These are phyloP conservation scores for Kregervanrija delftensis DNA, from an alignment of 805 yeast genomes.

Conservation along the genomic window DNA sequence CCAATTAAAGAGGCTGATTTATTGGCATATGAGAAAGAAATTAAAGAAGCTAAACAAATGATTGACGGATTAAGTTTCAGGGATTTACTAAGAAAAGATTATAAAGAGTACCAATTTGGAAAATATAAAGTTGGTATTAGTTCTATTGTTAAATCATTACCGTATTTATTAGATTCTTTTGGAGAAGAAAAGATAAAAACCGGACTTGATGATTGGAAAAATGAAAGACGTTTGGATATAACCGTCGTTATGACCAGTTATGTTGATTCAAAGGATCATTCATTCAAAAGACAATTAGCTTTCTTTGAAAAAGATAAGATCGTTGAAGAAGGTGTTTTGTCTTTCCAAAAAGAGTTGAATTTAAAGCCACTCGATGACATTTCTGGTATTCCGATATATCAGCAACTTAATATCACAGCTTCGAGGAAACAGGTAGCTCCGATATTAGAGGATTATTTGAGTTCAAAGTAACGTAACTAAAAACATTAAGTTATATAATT, in stretches of 20 bases:
- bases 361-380: constrained; percentile 10
- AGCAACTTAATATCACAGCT: constrained; percentile 43
- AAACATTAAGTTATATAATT: not conserved
- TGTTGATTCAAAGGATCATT: constrained; percentile 15
- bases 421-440: constrained; percentile 90
- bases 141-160: constrained; percentile 59
- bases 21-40: not conserved
- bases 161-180: constrained; percentile 37
- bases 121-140: constrained; percentile 59
- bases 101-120: constrained; percentile 56
- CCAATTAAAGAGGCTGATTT: not conserved
- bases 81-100: constrained; percentile 77
- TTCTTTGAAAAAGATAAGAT: constrained; percentile 15
- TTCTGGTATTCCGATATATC: constrained; percentile 30
- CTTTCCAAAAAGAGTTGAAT: constrained; percentile 20
- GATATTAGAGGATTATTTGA: constrained; percentile 20
- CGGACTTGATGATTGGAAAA: constrained; percentile 17
- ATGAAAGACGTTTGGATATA: constrained; percentile 31
- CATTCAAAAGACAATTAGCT: constrained; percentile 40
- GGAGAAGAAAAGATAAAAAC: constrained; percentile 12
- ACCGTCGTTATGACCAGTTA: constrained; percentile 45
- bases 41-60: constrained; percentile 1
- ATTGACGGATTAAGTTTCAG: constrained; percentile 49
- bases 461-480: not conserved
- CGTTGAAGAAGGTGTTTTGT: constrained; percentile 9